A percentile compares a stretch with the other conserved stretches of the same genome.
phyloP scores from a whole-genome alignment of 768 basidiomycete species.

The Brasilioporus rufonigricans region DNA sequence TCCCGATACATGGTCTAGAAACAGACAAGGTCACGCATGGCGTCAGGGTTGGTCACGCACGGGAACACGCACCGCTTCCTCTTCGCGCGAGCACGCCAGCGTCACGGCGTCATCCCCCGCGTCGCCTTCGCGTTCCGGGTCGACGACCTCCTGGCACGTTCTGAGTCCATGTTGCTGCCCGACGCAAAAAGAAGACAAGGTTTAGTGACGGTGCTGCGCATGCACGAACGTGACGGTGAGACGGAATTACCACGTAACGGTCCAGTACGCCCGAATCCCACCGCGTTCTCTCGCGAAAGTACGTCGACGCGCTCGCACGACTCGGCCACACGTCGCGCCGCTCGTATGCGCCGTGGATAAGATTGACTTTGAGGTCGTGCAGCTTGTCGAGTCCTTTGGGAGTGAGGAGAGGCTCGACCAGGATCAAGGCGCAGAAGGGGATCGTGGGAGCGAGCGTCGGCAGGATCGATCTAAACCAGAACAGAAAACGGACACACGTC shows the following conservation, averaged over 20 bases:
- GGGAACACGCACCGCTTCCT: slow-evolving; percentile 58
- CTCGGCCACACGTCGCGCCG: slow-evolving; percentile 53
- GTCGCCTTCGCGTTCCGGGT: slow-evolving; percentile 21
- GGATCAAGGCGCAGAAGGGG: slow-evolving; percentile 49
- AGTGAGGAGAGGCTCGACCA: slow-evolving; percentile 65
- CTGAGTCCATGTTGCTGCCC: slow-evolving; percentile 47
- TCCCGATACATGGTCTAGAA: slow-evolving; percentile 66
- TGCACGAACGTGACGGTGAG: not conserved
- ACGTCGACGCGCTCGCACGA: slow-evolving; percentile 38
- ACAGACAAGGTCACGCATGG: not conserved
- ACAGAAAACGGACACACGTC: too few species aligned
- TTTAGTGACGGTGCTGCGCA: not conserved
- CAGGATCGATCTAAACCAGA: slow-evolving; percentile 58
- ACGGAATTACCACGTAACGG: slow-evolving; percentile 49
- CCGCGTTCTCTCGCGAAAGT: slow-evolving; percentile 35
- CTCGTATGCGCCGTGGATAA: slow-evolving; percentile 48
- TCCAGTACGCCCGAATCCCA: slow-evolving; percentile 58
- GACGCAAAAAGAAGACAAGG: not conserved
- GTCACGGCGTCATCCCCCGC: slow-evolving; percentile 39
- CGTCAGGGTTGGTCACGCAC: too few species aligned
- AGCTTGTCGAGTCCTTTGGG: slow-evolving; percentile 46
- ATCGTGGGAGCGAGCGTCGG: slow-evolving; percentile 46
- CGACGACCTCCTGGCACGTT: slow-evolving; percentile 24
- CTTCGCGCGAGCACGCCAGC: slow-evolving; percentile 57
- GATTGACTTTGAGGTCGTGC: slow-evolving; percentile 35